phyloP scores from a whole-genome alignment of 495 filamentous ascomycete species.

The Entonaema liquescens region DNA sequence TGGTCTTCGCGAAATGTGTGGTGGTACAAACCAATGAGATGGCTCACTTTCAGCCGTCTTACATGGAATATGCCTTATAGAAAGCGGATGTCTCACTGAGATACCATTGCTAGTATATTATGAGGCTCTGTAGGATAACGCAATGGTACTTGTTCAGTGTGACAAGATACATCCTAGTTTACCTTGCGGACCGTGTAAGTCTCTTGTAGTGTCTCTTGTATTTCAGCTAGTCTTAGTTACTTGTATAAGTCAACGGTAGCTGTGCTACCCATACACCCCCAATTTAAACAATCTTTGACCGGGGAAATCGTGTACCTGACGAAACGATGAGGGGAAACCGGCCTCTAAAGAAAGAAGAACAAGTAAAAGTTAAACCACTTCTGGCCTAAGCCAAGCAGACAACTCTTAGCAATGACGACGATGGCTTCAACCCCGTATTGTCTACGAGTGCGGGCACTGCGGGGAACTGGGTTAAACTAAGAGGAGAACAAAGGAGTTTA shows the following conservation, averaged over 20 bases:
- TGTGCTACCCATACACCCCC: slow-evolving; percentile 5
- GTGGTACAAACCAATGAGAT: slow-evolving; percentile 5
- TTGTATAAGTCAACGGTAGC: slow-evolving; percentile 1
- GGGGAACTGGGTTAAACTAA: slow-evolving; percentile 18
- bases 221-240: not conserved
- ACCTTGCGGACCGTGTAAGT: slow-evolving; percentile 2
- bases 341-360: not conserved
- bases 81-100: slow-evolving; percentile 10
- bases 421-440: slow-evolving; percentile 18
- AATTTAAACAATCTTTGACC: not conserved
- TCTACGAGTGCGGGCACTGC: slow-evolving; percentile 10
- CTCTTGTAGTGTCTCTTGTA: not conserved
- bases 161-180: not conserved
- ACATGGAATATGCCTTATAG: slow-evolving; percentile 12
- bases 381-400: slow-evolving; percentile 1
- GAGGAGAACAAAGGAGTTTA: slow-evolving; percentile 10
- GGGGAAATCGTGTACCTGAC: slow-evolving; percentile 1
- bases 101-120: slow-evolving; percentile 10
- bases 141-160: not conserved
- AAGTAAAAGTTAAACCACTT: slow-evolving; percentile 27
- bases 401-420: slow-evolving; percentile 26
- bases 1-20: slow-evolving; percentile 1
- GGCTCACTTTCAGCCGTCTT: slow-evolving; percentile 11
- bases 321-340: slow-evolving; percentile 3
- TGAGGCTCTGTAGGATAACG: slow-evolving; percentile 33